Evolutionary conservation across 495 filamentous ascomycete genomes (phyloP).

Genomic region (Usnea hakonensis): DNA sequence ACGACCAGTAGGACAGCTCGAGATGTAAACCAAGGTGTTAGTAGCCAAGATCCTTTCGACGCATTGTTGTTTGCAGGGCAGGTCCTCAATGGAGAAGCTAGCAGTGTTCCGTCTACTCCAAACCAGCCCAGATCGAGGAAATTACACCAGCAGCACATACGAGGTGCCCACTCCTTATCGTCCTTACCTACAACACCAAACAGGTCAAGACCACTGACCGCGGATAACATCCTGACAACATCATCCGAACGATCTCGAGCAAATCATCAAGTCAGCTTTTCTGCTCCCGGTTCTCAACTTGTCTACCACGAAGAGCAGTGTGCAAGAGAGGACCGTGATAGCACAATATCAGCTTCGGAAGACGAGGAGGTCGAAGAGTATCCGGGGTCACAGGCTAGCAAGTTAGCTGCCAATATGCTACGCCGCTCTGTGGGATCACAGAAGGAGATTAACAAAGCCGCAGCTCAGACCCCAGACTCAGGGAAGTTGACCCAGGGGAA

Average conservation of each 20-base stretch:
- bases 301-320: conserved; percentile 25
- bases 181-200: conserved; percentile 73
- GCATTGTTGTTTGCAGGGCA: conserved; percentile 66
- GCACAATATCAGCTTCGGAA: conserved; percentile 81
- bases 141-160: conserved; percentile 49
- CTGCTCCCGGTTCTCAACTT: conserved; percentile 26
- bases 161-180: conserved; percentile 66
- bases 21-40: conserved; percentile 33
- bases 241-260: conserved; percentile 33
- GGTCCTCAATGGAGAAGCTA: conserved; percentile 64
- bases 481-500: conserved; percentile 52
- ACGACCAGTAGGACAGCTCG: conserved; percentile 28
- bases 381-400: conserved; percentile 44
- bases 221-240: conserved; percentile 46
- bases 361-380: conserved; percentile 56
- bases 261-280: conserved; percentile 29
- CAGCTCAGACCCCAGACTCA: conserved; percentile 27
- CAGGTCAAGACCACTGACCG: conserved; percentile 35
- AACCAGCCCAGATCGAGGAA: conserved; percentile 39
- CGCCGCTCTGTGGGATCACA: conserved; percentile 33
- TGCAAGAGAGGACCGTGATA: conserved; percentile 65
- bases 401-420: conserved; percentile 46
- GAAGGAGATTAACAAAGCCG: conserved; percentile 18
- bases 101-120: conserved; percentile 60
- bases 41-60: conserved; percentile 56